Conservation (phyloP, 495 filamentous ascomycete genomes). For the Penicillium cinerascens region DNA sequence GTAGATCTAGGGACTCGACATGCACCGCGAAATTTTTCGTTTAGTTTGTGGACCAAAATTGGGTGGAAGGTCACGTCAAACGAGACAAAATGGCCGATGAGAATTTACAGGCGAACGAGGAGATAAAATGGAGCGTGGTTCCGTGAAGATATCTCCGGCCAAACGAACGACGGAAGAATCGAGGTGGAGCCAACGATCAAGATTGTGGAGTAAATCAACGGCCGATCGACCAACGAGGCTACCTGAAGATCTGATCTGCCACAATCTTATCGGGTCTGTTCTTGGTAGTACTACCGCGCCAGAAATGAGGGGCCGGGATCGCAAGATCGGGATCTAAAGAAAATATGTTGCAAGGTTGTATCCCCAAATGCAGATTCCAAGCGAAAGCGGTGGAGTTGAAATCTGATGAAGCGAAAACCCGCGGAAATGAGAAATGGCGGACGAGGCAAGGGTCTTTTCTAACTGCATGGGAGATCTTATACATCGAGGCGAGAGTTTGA, state of each 20-base stretch:
- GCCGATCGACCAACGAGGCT: conserved; percentile 7
- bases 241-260: conserved; percentile 9
- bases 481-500: conserved; percentile 8
- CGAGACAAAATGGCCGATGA: not conserved
- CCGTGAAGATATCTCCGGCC: conserved; percentile 3
- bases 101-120: not conserved
- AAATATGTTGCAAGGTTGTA: conserved; percentile 28
- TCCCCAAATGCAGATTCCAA: not conserved
- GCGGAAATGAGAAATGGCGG: conserved; percentile 10
- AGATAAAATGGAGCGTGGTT: not conserved
- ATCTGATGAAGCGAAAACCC: conserved; percentile 16
- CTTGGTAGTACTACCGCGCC: not conserved
- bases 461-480: conserved; percentile 14
- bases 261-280: conserved; percentile 1
- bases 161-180: conserved; percentile 7
- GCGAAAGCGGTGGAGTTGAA: conserved; percentile 2
- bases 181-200: conserved; percentile 4
- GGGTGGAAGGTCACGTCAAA: not conserved
- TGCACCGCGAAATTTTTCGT: not conserved
- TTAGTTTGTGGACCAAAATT: not conserved
- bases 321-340: not conserved
- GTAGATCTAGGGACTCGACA: not conserved
- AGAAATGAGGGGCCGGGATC: not conserved
- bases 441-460: conserved; percentile 26
- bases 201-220: conserved; percentile 10